Evolutionary conservation across 129 eudicot species (phyloP), one percentile per base, ranked within the genome.

Genomic region (Artemisia annua): DNA sequence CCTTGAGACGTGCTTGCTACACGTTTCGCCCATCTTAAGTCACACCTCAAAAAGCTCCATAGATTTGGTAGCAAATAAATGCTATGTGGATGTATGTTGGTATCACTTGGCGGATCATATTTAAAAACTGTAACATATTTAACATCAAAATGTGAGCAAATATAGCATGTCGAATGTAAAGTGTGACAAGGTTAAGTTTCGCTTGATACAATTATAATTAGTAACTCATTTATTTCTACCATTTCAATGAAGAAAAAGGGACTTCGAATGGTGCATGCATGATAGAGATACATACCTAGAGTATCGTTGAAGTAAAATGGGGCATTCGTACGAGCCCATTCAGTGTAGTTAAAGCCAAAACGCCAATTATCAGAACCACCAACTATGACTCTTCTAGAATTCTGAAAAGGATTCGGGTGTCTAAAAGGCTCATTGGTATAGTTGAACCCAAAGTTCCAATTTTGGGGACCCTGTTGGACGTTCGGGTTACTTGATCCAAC

Each of bases 301-400:
- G 82, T 72, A 49, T 89, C 96, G 48, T 86, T 82, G 51, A 84
- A 49, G 75, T 67, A 86, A 64, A 89, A 84, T 13, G 96, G 96
- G 11, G 75, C 86, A 44, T 69, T 86, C 39, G 72, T 86, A 30
- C 59, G 69, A 58, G 91, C 87, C 96, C 96, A 89, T 49, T 86
- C 85, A 0, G 87, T 66, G 77, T 89, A 89, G 52, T 89, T 89
- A 50, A 74, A 82, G 18, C 96, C 96, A 59, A 86, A 89, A 18
- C 75, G 89, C 96, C 96, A 89, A 3, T 82, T 80, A 16, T 79
- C 76, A 2, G 89, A 80, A 7, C 89, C 92, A 1, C 96, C 96
- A 15, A 86, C 87, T 1, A 80, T 57, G 58, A 86, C 74, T 68
- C 54, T 77, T 48, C 78, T 81, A n/a, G 91, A 71, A 30, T 61